Evolutionary conservation across 148 eudicot species (phyloP), one percentile per base, ranked within the genome.

Genomic region (Nepenthes mirabilis): DNA sequence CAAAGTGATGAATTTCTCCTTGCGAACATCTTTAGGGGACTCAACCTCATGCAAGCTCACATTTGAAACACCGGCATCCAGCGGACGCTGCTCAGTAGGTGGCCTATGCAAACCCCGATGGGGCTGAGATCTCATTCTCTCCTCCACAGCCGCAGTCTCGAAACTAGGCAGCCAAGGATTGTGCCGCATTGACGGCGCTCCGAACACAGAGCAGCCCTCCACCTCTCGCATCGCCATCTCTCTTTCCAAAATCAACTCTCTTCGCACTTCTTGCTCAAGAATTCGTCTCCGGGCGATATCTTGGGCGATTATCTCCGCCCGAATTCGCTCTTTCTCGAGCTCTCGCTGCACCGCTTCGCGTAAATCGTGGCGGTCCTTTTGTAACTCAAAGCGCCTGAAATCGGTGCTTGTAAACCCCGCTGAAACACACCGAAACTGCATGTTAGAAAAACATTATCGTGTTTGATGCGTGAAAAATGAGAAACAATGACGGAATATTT

Each of bases 181-280:
- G 12, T 52, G 33, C 49, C 65, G 67, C 45, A 40, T 40, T 40
- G 45, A 3, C 6, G 45, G 1, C 48, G 34, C 33, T 47, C 64
- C 34, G 35, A 52, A 62, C 57, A 45, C 61, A 52, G 62, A 2
- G 76, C 55, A 14, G 77, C 48, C 34, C 74, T 62, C 4, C 54
- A 14, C 40, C 65, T 60, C 3, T 68, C 45, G 64, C 65, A 67
- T 3, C 1, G 71, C 72, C 58, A 80, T 55, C n/a, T 84, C 80
- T 13, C 84, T 73, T 71, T 85, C 96, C 56, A 68, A 5, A 75
- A 70, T 64, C 79, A 88, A 36, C 70, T 86, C 97, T 52, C 82
- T 74, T 60, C 87, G 72, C 37, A 86, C 84, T 36, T 88, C 91
- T 2, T 67, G 84, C 43, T 88, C 88, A 8, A 84, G 37, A 37